Evolutionary conservation across 768 basidiomycete genomes (phyloP).

Genomic region (Leccinum barrowsii): DNA sequence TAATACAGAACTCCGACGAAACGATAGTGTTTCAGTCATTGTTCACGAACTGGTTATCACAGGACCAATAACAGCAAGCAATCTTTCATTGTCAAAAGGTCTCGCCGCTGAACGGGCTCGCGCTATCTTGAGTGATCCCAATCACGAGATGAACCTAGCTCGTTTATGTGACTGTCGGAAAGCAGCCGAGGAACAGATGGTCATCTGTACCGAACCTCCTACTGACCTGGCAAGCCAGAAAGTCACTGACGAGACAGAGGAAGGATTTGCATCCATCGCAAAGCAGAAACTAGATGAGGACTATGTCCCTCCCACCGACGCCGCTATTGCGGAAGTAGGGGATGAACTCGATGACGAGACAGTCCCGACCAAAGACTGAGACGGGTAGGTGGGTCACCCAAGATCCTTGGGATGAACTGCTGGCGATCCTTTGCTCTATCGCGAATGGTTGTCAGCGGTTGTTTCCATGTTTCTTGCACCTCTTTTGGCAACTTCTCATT

Average conservation of each 20-base stretch:
- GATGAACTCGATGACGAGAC: slow-evolving; percentile 19
- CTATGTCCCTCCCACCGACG: slow-evolving; percentile 9
- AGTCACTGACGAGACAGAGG: slow-evolving; percentile 44
- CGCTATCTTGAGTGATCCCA: slow-evolving; percentile 45
- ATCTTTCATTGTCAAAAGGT: slow-evolving; percentile 60
- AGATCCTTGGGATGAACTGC: slow-evolving; percentile 31
- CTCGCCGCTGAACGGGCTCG: slow-evolving; percentile 63
- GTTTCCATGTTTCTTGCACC: slow-evolving; percentile 24
- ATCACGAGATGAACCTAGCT: slow-evolving; percentile 42
- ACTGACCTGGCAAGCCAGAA: slow-evolving; percentile 19
- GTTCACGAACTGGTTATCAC: slow-evolving; percentile 56
- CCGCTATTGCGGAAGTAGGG: slow-evolving; percentile 15
- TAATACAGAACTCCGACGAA: slow-evolving; percentile 39
- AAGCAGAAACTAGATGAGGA: slow-evolving; percentile 30
- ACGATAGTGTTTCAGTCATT: slow-evolving; percentile 52
- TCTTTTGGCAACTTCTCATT: not conserved
- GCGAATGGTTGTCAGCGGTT: slow-evolving; percentile 33
- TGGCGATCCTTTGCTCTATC: slow-evolving; percentile 29
- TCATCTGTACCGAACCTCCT: slow-evolving; percentile 13
- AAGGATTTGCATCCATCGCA: slow-evolving; percentile 47
- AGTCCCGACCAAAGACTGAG: slow-evolving; percentile 4
- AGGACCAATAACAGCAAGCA: slow-evolving; percentile 60
- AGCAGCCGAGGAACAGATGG: slow-evolving; percentile 13
- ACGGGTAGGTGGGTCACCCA: slow-evolving; percentile 6
- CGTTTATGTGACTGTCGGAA: slow-evolving; percentile 41